phyloP scores from a whole-genome alignment of 768 basidiomycete genomes.

The Mycena filopes region DNA sequence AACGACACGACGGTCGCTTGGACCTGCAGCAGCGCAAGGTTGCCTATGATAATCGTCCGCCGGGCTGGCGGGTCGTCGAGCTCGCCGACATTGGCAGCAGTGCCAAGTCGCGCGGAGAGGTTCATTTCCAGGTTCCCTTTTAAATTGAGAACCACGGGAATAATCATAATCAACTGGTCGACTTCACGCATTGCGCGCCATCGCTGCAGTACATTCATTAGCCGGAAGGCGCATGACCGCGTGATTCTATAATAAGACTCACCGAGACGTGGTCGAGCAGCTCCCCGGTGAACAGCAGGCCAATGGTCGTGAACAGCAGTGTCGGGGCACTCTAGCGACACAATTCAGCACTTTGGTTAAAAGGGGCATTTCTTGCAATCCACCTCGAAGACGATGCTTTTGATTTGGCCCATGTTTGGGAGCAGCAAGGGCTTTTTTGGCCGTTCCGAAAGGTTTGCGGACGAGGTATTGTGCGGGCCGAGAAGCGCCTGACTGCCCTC shows the following conservation, averaged over 20 bases:
- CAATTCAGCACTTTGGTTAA: background rate
- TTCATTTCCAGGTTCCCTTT: conserved; percentile 99
- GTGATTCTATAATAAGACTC: conserved; percentile 35
- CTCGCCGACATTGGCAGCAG: conserved; percentile 93
- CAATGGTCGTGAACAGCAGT: conserved; percentile 83
- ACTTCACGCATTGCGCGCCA: conserved; percentile 92
- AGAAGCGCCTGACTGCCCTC: conserved; percentile 61
- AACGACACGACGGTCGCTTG: conserved; percentile 93
- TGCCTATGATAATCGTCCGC: conserved; percentile 78
- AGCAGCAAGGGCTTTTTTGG: conserved; percentile 20
- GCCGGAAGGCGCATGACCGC: background rate
- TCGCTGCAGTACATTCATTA: conserved; percentile 54
- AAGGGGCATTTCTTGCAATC: background rate
- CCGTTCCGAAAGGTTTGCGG: conserved; percentile 41
- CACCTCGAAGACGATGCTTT: conserved; percentile 79
- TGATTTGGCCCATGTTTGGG: conserved; percentile 64
- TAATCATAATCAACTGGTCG: conserved; percentile 96
- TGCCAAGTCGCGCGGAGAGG: conserved; percentile 93
- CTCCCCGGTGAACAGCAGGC: conserved; percentile 91
- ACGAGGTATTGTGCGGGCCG: conserved; percentile 38
- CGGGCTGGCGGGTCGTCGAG: conserved; percentile 78
- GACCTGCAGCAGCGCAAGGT: conserved; percentile 88
- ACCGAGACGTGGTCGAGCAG: conserved; percentile 90
- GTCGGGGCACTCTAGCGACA: conserved; percentile 82
- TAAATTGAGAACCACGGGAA: conserved; percentile 93